These are phyloP conservation scores for Boletus pseudo-olivaceus DNA, from an alignment of 768 basidiomycete genomes.

Conservation along the genomic window DNA sequence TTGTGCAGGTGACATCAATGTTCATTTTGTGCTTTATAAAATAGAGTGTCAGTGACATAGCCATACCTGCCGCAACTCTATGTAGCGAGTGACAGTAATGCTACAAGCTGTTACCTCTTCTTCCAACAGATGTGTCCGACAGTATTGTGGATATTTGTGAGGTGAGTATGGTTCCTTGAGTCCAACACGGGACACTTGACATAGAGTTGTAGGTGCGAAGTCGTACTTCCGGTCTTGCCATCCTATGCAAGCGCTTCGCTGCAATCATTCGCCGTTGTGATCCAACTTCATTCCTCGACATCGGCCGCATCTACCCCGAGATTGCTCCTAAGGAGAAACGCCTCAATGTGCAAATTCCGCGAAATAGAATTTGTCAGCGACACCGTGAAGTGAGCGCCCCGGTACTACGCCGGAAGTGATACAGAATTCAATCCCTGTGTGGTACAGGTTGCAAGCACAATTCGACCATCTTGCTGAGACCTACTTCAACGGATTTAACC, in stretches of 20 bases:
- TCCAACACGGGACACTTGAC: background rate
- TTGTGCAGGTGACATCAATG: conserved; percentile 62
- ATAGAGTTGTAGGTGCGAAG: conserved; percentile 63
- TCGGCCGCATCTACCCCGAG: conserved; percentile 81
- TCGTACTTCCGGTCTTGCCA: conserved; percentile 74
- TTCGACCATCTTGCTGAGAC: conserved; percentile 90
- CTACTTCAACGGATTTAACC: conserved; percentile 78
- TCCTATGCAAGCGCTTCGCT: conserved; percentile 86
- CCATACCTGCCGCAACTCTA: conserved; percentile 91
- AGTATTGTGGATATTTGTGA: conserved; percentile 93
- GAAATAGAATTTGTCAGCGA: conserved; percentile 94
- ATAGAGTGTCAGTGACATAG: conserved; percentile 35
- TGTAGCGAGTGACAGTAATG: conserved; percentile 83
- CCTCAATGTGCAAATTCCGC: conserved; percentile 91
- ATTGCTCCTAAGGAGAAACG: conserved; percentile 86
- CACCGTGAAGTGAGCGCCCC: conserved; percentile 68
- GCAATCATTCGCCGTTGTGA: conserved; percentile 78
- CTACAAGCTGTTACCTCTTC: conserved; percentile 87
- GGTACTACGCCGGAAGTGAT: background rate
- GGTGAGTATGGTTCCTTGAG: conserved; percentile 39
- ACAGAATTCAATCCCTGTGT: background rate
- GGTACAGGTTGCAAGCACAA: conserved; percentile 80
- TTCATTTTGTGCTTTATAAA: background rate
- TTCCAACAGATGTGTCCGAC: conserved; percentile 88
- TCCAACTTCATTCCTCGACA: conserved; percentile 79